A percentile compares a stretch with the other conserved stretches of the same genome.
Evolutionary conservation across 768 basidiomycete genomes (phyloP).

Genomic region (Leccinum subtestaceum): DNA sequence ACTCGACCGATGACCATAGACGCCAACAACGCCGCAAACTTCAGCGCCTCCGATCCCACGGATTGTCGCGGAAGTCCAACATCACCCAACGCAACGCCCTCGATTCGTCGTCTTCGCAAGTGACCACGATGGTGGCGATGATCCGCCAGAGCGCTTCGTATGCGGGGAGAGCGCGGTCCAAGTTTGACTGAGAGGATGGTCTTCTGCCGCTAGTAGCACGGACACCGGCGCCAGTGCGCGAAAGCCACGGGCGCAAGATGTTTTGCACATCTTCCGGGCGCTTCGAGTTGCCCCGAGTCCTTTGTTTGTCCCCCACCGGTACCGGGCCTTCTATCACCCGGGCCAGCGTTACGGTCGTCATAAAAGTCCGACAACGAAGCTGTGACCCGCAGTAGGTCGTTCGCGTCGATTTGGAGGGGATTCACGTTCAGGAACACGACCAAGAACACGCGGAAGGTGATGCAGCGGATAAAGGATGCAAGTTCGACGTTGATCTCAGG

Average conservation of each 20-base stretch:
- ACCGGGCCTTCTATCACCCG: not conserved
- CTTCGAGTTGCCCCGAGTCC: not conserved
- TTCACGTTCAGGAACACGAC: slow-evolving; percentile 40
- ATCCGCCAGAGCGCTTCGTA: slow-evolving; percentile 67
- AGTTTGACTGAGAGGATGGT: slow-evolving; percentile 20
- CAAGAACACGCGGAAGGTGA: slow-evolving; percentile 43
- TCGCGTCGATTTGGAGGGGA: slow-evolving; percentile 16
- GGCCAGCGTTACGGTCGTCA: slow-evolving; percentile 31
- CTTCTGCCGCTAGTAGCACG: not conserved
- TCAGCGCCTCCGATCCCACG: slow-evolving; percentile 44
- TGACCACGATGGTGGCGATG: slow-evolving; percentile 44
- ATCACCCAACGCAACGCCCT: slow-evolving; percentile 31
- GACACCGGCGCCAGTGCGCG: slow-evolving; percentile 16
- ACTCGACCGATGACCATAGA: slow-evolving; percentile 40
- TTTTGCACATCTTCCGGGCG: slow-evolving; percentile 36
- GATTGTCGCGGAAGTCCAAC: slow-evolving; percentile 35
- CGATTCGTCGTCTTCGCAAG: slow-evolving; percentile 25
- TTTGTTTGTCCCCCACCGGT: slow-evolving; percentile 4
- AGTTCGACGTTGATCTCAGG: slow-evolving; percentile 25
- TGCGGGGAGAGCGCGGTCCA: slow-evolving; percentile 54
- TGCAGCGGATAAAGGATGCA: slow-evolving; percentile 41
- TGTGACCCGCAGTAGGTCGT: slow-evolving; percentile 37
- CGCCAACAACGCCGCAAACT: slow-evolving; percentile 48
- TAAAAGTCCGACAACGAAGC: slow-evolving; percentile 42
- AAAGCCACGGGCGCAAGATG: slow-evolving; percentile 41